phyloP scores from a whole-genome alignment of 2,329 filamentous ascomycete genomes.

The Neospermospora avenae region DNA sequence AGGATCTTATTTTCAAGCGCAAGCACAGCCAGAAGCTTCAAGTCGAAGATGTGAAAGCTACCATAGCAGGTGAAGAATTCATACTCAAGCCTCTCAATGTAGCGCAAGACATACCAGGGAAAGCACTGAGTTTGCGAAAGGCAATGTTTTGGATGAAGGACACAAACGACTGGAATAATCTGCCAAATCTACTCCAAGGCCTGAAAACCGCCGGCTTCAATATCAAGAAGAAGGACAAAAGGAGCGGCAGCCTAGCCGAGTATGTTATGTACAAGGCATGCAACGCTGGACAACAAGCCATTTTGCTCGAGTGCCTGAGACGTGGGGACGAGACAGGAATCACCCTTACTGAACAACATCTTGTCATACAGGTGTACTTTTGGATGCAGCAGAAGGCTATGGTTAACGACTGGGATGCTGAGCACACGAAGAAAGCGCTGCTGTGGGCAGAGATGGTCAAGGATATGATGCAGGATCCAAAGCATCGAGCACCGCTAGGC shows the following conservation, averaged over 20 bases:
- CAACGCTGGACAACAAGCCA: conserved; percentile 24
- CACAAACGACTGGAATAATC: conserved; percentile 34
- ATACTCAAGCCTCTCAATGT: conserved; percentile 29
- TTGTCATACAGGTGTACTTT: conserved; percentile 23
- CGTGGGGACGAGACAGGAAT: conserved; percentile 31
- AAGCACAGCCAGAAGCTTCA: conserved; percentile 48
- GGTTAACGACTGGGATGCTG: conserved; percentile 20
- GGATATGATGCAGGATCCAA: conserved; percentile 30
- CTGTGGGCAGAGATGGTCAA: conserved; percentile 32
- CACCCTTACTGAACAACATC: conserved; percentile 15
- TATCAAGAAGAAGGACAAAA: too few relatives aligned
- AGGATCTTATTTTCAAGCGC: conserved; percentile 48
- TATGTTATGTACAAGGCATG: conserved; percentile 21
- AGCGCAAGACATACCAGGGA: conserved; percentile 23
- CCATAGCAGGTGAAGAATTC: conserved; percentile 51
- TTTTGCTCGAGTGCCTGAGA: conserved; percentile 32
- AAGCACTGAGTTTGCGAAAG: conserved; percentile 10
- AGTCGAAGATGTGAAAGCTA: conserved; percentile 54
- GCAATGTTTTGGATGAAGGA: conserved; percentile 32
- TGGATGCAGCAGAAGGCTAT: conserved; percentile 26
- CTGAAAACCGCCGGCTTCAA: conserved; percentile 17
- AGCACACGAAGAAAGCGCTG: conserved; percentile 30
- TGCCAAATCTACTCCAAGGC: conserved; percentile 34
- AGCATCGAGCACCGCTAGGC: conserved; percentile 21
- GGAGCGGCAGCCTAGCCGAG: neutral